Evolutionary conservation across 1,139 yeast species (phyloP), one percentile per base, ranked within the genome.

Genomic region (Geotrichum carabidarum): DNA sequence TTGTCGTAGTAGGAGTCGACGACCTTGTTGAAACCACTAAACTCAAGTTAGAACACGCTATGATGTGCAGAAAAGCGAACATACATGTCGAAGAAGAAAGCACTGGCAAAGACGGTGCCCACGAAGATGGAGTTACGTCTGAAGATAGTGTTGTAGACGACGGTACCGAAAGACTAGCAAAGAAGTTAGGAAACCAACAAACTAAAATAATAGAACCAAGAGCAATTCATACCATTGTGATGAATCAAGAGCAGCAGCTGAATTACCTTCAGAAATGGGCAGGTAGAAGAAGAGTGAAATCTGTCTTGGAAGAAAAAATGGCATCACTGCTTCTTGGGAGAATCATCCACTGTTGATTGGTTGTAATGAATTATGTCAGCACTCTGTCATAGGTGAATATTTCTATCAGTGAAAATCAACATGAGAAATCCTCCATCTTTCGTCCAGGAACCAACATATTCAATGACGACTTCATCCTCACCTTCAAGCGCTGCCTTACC

Each of bases 41-140:
- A 54, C 8, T 44, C 41, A 38, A 8, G n/a, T 12, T 14, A 7
- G n/a, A 34, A 32, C n/a, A 32, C 11, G 15, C 2, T 45, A 12
- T 4, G 7, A 32, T 5, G 27, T 41, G 17, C 6, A 7, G 18
- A 14, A 36, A 6, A 4, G 6, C 22, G 5, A 31, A 65, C 73
- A 53, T 63, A 71, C 74, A 81, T 85, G 78, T 93, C 96, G 81
- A 91, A 91, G 62, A 84, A 83, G 71, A 93, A 93, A 51, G 99
- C 93, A 66, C 88, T 83, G 52, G 82, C 86, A 65, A 93, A 86
- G 60, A 93, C 78, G 62, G 95, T 78, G 62, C 90, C 91, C 62
- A 93, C 96, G 74, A 80, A 89, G 63, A 86, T 78, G 54, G 98
- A 83, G 84, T 93, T 93, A 80, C 98, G 89, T 81, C 88, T 88